A percentile compares a stretch with the other conserved stretches of the same genome.
Conservation (phyloP, 441 rosid species). For the Erodium trifolium region DNA sequence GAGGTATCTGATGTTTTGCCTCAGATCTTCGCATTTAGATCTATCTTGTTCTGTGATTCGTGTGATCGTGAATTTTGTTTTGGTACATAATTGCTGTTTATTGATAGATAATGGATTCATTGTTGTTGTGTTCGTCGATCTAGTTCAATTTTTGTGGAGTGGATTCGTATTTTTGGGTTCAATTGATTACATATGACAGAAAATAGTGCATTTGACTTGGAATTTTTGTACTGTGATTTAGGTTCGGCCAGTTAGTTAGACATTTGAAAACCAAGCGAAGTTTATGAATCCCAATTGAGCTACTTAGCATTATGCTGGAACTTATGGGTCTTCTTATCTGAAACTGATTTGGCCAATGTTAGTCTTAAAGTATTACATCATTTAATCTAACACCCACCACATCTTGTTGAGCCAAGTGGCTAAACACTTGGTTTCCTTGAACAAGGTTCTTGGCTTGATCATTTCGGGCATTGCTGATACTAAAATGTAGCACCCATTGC, state of each 20-base stretch:
- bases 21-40: not conserved
- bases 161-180: not conserved
- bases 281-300: not conserved
- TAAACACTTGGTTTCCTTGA: not conserved
- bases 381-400: not conserved
- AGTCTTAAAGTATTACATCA: not conserved
- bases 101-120: not conserved
- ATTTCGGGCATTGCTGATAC: not conserved
- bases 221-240: not conserved
- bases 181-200: not conserved
- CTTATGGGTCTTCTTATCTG: too few relatives aligned
- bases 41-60: not conserved
- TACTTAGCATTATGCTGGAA: too few relatives aligned
- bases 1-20: not conserved
- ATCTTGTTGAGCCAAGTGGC: not conserved
- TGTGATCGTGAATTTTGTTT: not conserved
- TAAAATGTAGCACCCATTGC: not conserved
- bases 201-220: not conserved
- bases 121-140: not conserved
- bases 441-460: not conserved
- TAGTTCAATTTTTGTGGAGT: not conserved
- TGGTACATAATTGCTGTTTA: not conserved
- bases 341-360: not conserved
- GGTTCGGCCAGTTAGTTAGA: too few relatives aligned
- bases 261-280: not conserved